Evolutionary conservation across 768 basidiomycete species (phyloP).

Genomic region (Lactarius akahatsu): DNA sequence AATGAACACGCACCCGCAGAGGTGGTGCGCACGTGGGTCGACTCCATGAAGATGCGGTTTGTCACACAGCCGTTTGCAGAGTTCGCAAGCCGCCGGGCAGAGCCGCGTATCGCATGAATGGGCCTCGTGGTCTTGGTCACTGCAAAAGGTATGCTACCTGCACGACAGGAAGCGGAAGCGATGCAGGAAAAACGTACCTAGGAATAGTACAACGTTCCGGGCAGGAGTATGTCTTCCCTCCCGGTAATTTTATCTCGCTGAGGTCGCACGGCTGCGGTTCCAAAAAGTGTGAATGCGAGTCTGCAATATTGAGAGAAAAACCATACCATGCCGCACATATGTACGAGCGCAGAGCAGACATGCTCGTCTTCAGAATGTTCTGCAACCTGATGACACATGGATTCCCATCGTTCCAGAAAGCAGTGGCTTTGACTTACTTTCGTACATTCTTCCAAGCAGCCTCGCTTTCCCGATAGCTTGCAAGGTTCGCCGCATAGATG

Average conservation of each 20-base stretch:
- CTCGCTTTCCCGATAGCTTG: constrained; percentile 43
- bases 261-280: constrained; percentile 17
- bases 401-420: background rate
- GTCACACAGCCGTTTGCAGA: constrained; percentile 55
- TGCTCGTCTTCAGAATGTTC: constrained; percentile 52
- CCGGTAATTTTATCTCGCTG: background rate
- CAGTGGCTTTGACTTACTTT: constrained; percentile 39
- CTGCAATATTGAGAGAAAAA: background rate
- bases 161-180: background rate
- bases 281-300: background rate
- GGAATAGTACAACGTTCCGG: background rate
- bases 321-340: constrained; percentile 54
- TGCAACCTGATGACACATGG: constrained; percentile 38
- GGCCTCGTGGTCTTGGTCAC: constrained; percentile 44
- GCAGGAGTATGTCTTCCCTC: constrained; percentile 6
- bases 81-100: constrained; percentile 53
- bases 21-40: too few species aligned
- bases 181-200: background rate
- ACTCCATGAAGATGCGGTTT: too few species aligned
- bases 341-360: constrained; percentile 50
- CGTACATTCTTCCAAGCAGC: constrained; percentile 52
- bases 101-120: constrained; percentile 53
- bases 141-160: too few species aligned
- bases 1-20: constrained; percentile 40
- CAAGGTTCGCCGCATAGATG: constrained; percentile 58